phyloP scores from a whole-genome alignment of 495 filamentous ascomycete genomes.

The Gamarada debralockiae region DNA sequence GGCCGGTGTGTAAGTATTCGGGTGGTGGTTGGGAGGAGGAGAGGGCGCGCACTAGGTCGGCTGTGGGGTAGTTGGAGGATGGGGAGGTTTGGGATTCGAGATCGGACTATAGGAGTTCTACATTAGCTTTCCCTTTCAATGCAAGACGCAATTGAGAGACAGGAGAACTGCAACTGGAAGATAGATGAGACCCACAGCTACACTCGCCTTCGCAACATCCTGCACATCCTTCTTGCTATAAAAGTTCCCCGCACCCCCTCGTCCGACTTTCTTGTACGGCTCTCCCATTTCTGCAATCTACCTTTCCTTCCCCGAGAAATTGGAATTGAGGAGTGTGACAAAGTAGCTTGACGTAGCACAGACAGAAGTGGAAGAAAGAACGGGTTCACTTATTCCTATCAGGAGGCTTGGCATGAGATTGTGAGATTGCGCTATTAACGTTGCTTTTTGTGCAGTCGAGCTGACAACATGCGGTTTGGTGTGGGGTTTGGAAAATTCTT shows the following conservation, averaged over 20 bases:
- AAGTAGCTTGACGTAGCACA: too few species aligned
- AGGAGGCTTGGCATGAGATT: too few species aligned
- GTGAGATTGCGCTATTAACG: too few species aligned
- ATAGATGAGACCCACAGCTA: too few species aligned
- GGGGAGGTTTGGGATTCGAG: conserved; percentile 11
- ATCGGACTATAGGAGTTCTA: conserved; percentile 37
- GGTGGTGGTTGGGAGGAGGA: conserved; percentile 13
- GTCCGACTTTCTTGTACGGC: conserved; percentile 31
- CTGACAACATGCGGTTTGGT: too few species aligned
- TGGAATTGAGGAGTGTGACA: too few species aligned
- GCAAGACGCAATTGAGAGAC: neutral
- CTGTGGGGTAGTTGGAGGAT: neutral
- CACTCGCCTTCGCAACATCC: conserved; percentile 20
- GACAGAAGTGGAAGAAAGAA: too few species aligned
- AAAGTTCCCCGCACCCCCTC: conserved; percentile 65
- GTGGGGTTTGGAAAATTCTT: too few species aligned
- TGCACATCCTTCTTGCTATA: conserved; percentile 49
- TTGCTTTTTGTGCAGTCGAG: too few species aligned
- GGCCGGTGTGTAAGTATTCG: conserved; percentile 48
- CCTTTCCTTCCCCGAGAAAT: too few species aligned
- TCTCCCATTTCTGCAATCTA: neutral
- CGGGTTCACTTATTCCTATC: too few species aligned
- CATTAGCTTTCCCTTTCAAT: conserved; percentile 7
- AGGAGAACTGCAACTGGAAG: too few species aligned
- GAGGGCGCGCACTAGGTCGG: conserved; percentile 3